phyloP scores from a whole-genome alignment of 2,329 filamentous ascomycete genomes.

The Claviceps digitariae region DNA sequence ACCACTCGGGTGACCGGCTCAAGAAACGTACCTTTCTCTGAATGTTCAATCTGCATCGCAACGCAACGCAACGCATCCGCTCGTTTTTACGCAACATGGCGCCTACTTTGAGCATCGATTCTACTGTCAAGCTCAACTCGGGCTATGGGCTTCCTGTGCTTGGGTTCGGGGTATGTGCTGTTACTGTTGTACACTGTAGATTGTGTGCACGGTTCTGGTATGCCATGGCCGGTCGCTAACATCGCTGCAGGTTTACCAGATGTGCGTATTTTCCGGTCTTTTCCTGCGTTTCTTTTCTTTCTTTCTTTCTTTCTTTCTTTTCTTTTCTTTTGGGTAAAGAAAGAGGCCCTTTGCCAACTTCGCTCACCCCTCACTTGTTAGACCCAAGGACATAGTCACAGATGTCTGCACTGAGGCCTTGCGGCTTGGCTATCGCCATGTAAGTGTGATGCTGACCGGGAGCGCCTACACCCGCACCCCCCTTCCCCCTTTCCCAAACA shows the following conservation, averaged over 20 bases:
- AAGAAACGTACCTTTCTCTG: too few species aligned
- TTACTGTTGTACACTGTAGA: too few species aligned
- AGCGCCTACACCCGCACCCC: not conserved
- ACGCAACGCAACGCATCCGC: too few species aligned
- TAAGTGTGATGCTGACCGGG: slow-evolving; percentile 9
- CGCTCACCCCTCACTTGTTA: slow-evolving; percentile 5
- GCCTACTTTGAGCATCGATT: slow-evolving; percentile 29
- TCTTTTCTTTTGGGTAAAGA: not conserved
- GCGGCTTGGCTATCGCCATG: slow-evolving; percentile 39
- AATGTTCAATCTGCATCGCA: too few species aligned
- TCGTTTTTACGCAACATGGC: slow-evolving; percentile 27
- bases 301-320: not conserved
- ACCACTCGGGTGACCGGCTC: too few species aligned
- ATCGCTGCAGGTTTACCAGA: slow-evolving; percentile 34
- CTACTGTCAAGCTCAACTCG: slow-evolving; percentile 39
- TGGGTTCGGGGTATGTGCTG: slow-evolving; percentile 38
- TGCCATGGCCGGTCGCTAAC: not conserved
- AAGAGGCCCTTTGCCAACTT: too few species aligned
- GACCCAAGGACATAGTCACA: slow-evolving; percentile 17
- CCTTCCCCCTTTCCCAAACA: not conserved
- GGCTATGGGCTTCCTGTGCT: slow-evolving; percentile 38
- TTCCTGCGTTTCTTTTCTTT: too few species aligned
- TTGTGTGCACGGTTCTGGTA: not conserved
- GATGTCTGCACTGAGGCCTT: slow-evolving; percentile 32
- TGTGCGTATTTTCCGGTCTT: slow-evolving; percentile 24